phyloP scores from a whole-genome alignment of 2,329 filamentous ascomycete species.

The Fusarium scirpi region DNA sequence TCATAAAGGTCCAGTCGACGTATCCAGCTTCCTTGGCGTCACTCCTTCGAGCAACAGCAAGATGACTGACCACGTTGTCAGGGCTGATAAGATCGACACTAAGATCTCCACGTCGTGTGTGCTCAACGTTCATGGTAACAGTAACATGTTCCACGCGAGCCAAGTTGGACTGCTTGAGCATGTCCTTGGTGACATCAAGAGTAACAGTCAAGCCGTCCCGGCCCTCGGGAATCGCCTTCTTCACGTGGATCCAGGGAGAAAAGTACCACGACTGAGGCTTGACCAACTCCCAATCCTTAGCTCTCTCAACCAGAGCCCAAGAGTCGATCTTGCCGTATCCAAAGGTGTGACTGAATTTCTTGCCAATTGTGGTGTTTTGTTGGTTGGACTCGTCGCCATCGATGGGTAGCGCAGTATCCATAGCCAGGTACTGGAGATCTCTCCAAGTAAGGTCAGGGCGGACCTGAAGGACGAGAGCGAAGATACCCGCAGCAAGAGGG shows the following conservation, averaged over 20 bases:
- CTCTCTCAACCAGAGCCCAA: constrained; percentile 84
- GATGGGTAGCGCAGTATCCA: constrained; percentile 85
- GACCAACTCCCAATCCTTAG: constrained; percentile 86
- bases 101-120: constrained; percentile 87
- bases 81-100: constrained; percentile 94
- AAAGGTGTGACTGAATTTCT: constrained; percentile 92
- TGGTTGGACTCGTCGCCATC: constrained; percentile 78
- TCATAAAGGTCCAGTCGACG: constrained; percentile 98
- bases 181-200: constrained; percentile 85
- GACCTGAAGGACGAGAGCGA: constrained; percentile 85
- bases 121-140: constrained; percentile 95
- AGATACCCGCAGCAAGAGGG: constrained; percentile 90
- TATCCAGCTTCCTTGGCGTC: constrained; percentile 80
- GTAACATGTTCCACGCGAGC: constrained; percentile 93
- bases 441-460: constrained; percentile 92
- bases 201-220: constrained; percentile 79
- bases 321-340: constrained; percentile 97
- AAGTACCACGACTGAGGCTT: constrained; percentile 97
- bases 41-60: constrained; percentile 78
- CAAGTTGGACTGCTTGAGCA: constrained; percentile 85
- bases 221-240: constrained; percentile 87
- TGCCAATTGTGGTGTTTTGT: constrained; percentile 83
- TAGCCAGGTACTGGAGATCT: constrained; percentile 91
- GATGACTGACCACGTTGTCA: constrained; percentile 81
- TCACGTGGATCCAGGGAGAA: constrained; percentile 93